Evolutionary conservation across 257 asterid genomes (phyloP), one percentile per base, ranked within the genome.

Genomic region (Cordia subcordata): DNA sequence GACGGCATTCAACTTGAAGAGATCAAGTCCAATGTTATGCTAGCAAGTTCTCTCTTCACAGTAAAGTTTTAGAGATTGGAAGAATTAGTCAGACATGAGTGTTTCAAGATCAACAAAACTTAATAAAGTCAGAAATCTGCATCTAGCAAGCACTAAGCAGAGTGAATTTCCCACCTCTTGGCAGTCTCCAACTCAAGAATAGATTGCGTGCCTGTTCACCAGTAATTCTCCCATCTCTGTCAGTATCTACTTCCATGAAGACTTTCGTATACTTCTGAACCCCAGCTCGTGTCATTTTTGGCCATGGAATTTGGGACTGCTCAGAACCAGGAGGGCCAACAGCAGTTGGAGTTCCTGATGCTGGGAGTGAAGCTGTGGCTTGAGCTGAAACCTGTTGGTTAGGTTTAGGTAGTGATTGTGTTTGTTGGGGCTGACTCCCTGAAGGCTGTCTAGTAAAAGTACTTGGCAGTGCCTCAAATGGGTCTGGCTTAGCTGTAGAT

Each of bases 141-240:
- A 37, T 51, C 49, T 40, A 13, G 53, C 32, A 58, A 32, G 23
- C 40, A 17, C 37, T 23, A 32, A 55, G 63, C 56, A 22, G 49
- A 49, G 13, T 9, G 15, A 15, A 0, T 38, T 37, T 33, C 50
- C n/a, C 75, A 88, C 99, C 96, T 79, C 88, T 81, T 42, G 99
- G 99, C 56, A 92, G 78, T 72, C 85, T 82, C 99, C 99, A 92
- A 72, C 96, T 88, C 77, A 88, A 72, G 73, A 92, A 92, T 42
- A 92, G 78, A 81, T 84, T 82, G 22, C 96, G 95, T 21, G 97
- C 96, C 83, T 92, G 89, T 71, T 81, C 87, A 57, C 99, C 96
- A 49, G 87, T 74, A 55, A 92, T 89, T 75, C 78, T 92, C 55
- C 97, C 96, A 77, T 84, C 94, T 80, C 95, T 84, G 65, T 86